Evolutionary conservation across 1,284 basidiomycete genomes (phyloP), one percentile per base, ranked within the genome.

Genomic region (Inonotus hispidus): DNA sequence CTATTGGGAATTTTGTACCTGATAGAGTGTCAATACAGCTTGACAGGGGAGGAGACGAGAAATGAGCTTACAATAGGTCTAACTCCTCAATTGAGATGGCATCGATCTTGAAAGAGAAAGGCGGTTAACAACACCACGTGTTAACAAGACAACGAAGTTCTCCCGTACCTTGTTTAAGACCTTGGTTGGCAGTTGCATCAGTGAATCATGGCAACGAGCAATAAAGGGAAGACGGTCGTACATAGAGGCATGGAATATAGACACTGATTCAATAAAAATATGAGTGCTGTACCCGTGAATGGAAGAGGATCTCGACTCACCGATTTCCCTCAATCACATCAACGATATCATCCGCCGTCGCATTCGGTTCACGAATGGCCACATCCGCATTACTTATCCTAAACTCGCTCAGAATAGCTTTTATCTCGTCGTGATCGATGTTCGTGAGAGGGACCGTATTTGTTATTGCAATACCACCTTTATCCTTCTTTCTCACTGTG

Each of bases 81-180:
- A 99, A 85, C 75, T 99, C 97, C 75, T 99, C 95, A 72, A 99
- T 98, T 62, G 93, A 96, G 70, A 99, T 96, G 19, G 92, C 94
- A 72, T 99, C 96, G 70, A 99, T 99, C 89, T 98, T n/a, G n/a
- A n/a, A n/a, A n/a, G 78, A 68, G 49, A 69, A 66, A 65, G 69
- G 50, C 64, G 38, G 59, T 46, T 32, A 65, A 39, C 43, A 14
- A 16, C 35, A 19, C 23, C 6, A 29, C 35, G 1, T 41, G 46
- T 32, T 49, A 11, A 55, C 47, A 61, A 7, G 50, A 25, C 25
- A 29, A 25, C 47, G 27, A 27, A 16, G 38, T 32, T 32, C 29
- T 52, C 6, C 23, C 68, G 64, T 60, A 88, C 86, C 78, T 92
- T 92, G 73, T 92, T 92, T 63, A 92, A 76, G 47, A 91, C 85